These are phyloP conservation scores for Discostella stelligeroides DNA, from an alignment of 108 stramenopile genomes.

Conservation along the genomic window DNA sequence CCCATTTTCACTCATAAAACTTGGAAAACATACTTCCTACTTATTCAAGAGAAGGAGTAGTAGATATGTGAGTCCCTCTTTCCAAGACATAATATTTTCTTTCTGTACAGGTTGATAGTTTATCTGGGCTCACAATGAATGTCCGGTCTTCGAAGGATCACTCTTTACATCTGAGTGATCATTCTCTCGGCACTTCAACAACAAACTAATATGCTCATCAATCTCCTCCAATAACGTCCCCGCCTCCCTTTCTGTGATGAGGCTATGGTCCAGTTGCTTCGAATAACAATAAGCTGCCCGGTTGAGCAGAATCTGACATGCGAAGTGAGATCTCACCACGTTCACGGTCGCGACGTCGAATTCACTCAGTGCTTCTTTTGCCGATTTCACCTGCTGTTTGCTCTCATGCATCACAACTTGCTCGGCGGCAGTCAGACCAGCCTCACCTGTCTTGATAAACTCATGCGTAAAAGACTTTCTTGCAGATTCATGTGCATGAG, in stretches of 20 bases:
- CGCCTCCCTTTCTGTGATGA: constrained; percentile 70
- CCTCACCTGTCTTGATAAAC: constrained; percentile 36
- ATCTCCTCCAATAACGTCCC: constrained; percentile 57
- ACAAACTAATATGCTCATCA: constrained; percentile 16
- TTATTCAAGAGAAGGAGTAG: no score
- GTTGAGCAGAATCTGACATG: constrained; percentile 69
- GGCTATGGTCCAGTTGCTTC: constrained; percentile 46
- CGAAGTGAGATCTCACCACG: constrained; percentile 59
- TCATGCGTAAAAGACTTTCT: constrained; percentile 48
- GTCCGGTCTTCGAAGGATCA: not conserved
- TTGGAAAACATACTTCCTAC: no score
- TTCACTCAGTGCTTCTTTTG: constrained; percentile 41
- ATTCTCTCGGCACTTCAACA: constrained; percentile 10
- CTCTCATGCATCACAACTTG: constrained; percentile 65
- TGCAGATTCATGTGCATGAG: constrained; percentile 36
- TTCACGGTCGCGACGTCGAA: constrained; percentile 42
- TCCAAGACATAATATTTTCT: no score
- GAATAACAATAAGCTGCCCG: constrained; percentile 46
- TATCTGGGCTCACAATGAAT: constrained; percentile 8
- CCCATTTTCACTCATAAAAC: no score
- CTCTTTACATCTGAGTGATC: constrained; percentile 21
- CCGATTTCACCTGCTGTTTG: constrained; percentile 31
- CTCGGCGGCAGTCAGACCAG: constrained; percentile 46
- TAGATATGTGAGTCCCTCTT: no score
- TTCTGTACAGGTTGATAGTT: no score